Evolutionary conservation across 768 basidiomycete species (phyloP), one percentile per base, ranked within the genome.

Genomic region (Mycena filopes): DNA sequence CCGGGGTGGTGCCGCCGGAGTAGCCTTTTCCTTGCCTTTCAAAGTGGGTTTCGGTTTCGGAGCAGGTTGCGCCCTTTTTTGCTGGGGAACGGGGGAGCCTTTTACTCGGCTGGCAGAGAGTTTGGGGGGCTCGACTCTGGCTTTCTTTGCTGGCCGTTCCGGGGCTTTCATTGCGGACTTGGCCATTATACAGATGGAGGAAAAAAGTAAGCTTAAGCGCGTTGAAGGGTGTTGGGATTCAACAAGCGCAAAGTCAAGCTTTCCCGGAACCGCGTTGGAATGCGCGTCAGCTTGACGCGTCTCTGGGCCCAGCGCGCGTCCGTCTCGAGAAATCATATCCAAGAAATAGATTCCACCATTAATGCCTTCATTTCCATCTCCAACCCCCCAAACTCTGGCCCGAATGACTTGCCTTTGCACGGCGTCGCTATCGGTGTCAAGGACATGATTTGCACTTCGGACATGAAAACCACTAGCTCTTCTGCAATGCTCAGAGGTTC

Each of bases 361-460:
- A 91, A 92, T 67, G 89, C 90, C 23, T 81, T 92, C 59, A 84
- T 88, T 46, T 70, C 70, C 45, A 75, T 75, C 38, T 68, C 78
- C 28, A 47, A 42, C 40, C 70, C 72, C 26, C 46, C 15, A 16
- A 26, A 33, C 13, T 36, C 63, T 16, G 36, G 47, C 38, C 40
- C 54, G 21, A 56, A 53, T 9, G 67, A 74, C 29, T 73, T 73
- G 0, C 66, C 80, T 3, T 74, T 89, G 21, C 65, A 70, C 20
- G 83, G 78, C n/a, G 70, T 85, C 53, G 76, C 83, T 3, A 77
- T 97, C 5, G 94, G 89, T 0, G 77, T 97, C 53, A 98, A 98
- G 77, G 95, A 96, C 69, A 95, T 94, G 72, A 95, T 98, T 59
- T 89, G 90, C 54, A 94, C 93, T 0, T 65, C 74, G 1, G 77